Evolutionary conservation across 2,329 filamentous ascomycete genomes (phyloP).

Genomic region (Epichloe elymi): DNA sequence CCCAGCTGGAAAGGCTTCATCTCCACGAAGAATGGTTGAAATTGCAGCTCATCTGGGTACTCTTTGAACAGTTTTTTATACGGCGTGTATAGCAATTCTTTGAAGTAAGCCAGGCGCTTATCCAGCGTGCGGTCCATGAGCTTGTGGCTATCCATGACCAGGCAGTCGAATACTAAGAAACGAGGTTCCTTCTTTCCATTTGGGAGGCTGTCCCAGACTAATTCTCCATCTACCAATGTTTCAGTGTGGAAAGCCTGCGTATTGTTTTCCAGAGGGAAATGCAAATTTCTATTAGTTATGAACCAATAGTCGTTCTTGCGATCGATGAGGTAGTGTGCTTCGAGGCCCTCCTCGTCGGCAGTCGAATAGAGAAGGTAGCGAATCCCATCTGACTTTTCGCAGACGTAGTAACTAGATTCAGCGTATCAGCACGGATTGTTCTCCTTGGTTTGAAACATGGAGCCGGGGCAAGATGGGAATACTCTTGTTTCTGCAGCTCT

Average conservation of each 20-base stretch:
- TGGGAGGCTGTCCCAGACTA: conserved; percentile 69
- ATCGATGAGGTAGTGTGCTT: conserved; percentile 87
- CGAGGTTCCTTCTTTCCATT: conserved; percentile 58
- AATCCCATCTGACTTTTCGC: conserved; percentile 95
- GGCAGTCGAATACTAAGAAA: conserved; percentile 87
- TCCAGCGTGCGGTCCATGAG: conserved; percentile 71
- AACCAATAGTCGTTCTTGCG: conserved; percentile 96
- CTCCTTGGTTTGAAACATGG: neutral
- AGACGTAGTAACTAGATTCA: conserved; percentile 73
- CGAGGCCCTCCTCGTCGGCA: conserved; percentile 42
- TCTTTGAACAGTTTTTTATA: conserved; percentile 50
- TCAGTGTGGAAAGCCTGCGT: conserved; percentile 57
- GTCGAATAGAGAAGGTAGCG: conserved; percentile 90
- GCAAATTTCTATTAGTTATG: conserved; percentile 54
- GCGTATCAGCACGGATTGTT: conserved; percentile 4
- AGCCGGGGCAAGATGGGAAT: conserved; percentile 14
- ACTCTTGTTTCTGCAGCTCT: conserved; percentile 73
- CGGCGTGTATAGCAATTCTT: conserved; percentile 60
- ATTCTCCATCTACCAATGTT: conserved; percentile 83
- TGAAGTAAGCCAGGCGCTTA: conserved; percentile 80
- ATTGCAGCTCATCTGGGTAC: conserved; percentile 55
- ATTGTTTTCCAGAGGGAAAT: conserved; percentile 63
- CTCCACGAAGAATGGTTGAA: conserved; percentile 67
- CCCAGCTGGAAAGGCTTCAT: conserved; percentile 83
- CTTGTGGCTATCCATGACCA: conserved; percentile 64